Evolutionary conservation across 495 filamentous ascomycete species (phyloP), one percentile per base, ranked within the genome.

Genomic region (Ascodesmis nigricans): DNA sequence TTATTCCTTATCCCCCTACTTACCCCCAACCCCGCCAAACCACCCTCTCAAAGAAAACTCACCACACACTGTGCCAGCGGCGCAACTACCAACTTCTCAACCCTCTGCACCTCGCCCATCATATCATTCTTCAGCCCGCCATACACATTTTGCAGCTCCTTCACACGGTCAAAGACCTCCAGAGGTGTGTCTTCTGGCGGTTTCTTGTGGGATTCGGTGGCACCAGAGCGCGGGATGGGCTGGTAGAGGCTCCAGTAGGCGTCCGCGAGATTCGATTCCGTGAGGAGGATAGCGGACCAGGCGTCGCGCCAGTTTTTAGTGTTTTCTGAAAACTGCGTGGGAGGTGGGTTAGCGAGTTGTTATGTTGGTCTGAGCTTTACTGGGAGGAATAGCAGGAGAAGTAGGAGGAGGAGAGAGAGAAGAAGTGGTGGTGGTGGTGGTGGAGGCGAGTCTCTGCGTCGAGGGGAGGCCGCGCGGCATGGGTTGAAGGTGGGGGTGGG

Each of bases 301-400:
- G 74, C 67, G 52, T 91, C 79, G 46, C 75, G 71, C 80, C 79
- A 93, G 41, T 69, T 58, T 55, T 71, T 78, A 29, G 73, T 69
- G 36, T 75, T 72, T 37, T 83, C 77, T 40, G 87, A 67, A 41
- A 95, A 69, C 83, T 91, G 42, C 40, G 27, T 24, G 20, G 6
- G 35, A 28, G 24, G 28, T 13, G 10, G 21, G 29, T 33, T n/a
- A n/a, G n/a, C n/a, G n/a, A n/a, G n/a, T n/a, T n/a, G n/a, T n/a
- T n/a, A n/a, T n/a, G n/a, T n/a, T n/a, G n/a, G n/a, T n/a, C n/a
- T n/a, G n/a, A n/a, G n/a, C n/a, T n/a, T n/a, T n/a, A n/a, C n/a
- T n/a, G n/a, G n/a, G n/a, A n/a, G n/a, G n/a, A n/a, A n/a, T n/a
- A n/a, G n/a, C n/a, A n/a, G n/a, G n/a, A n/a, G n/a, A n/a, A n/a